Conservation (phyloP, 75 land plant species). For the Larix kaempferi region DNA sequence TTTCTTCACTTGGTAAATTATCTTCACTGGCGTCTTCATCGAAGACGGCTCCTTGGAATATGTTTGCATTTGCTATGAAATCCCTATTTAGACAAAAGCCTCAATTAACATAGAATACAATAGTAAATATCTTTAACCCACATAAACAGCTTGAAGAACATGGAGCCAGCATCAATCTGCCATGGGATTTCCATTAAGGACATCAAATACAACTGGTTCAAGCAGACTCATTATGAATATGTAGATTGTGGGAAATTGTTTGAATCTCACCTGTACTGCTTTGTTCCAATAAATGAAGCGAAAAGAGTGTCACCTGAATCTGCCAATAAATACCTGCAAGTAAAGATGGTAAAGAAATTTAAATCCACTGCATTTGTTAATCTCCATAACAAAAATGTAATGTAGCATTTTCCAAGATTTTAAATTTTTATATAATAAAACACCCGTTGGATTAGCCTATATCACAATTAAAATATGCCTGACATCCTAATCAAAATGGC, state of each 20-base stretch:
- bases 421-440: background rate
- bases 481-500: background rate
- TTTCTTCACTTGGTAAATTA: conserved; percentile 26
- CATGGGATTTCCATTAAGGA: background rate
- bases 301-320: conserved; percentile 91
- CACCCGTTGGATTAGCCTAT: background rate
- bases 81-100: conserved; percentile 46
- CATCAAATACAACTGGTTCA: background rate
- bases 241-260: background rate
- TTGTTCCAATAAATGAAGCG: conserved; percentile 96
- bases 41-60: conserved; percentile 90
- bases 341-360: background rate
- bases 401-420: background rate
- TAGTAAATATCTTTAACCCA: background rate
- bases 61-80: conserved; percentile 85
- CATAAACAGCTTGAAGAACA: background rate
- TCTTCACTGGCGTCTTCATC: conserved; percentile 63
- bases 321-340: conserved; percentile 80
- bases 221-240: background rate
- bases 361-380: background rate
- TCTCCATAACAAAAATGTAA: background rate
- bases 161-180: background rate
- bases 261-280: conserved; percentile 76
- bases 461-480: background rate
- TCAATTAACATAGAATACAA: background rate